Conservation (phyloP, 306 rosid genomes). For the Aeschynomene evenia region DNA sequence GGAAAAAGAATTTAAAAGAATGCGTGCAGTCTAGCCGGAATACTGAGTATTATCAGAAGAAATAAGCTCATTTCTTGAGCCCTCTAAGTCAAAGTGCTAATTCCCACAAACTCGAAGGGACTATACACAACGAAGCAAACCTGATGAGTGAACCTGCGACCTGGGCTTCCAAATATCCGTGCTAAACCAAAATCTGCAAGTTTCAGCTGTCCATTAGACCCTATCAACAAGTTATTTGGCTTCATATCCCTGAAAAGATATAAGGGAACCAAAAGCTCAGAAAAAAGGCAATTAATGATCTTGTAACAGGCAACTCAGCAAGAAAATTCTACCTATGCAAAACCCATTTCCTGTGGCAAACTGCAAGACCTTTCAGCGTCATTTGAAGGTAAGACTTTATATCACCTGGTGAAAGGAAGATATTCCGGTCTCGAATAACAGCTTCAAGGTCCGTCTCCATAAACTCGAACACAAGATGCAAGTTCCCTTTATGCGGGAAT, state of each 20-base stretch:
- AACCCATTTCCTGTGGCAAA: conserved; percentile 96
- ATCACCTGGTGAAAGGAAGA: conserved; percentile 89
- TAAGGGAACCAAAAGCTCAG: conserved; percentile 29
- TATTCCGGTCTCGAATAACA: conserved; percentile 86
- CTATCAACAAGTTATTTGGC: conserved; percentile 95
- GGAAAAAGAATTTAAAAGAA: neutral
- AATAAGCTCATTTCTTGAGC: conserved; percentile 4
- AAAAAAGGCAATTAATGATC: conserved; percentile 9
- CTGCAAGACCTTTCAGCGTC: conserved; percentile 89
- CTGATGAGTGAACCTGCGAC: conserved; percentile 94
- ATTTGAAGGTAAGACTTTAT: conserved; percentile 85
- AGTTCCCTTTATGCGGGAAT: conserved; percentile 86
- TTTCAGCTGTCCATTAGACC: conserved; percentile 88
- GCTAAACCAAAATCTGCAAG: conserved; percentile 99
- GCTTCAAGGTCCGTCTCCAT: conserved; percentile 99
- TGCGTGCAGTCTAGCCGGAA: neutral
- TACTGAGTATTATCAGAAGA: conserved; percentile 18
- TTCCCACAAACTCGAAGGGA: conserved; percentile 1
- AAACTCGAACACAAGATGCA: conserved; percentile 96
- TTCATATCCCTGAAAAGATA: conserved; percentile 87
- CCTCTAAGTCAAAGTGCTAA: conserved; percentile 4
- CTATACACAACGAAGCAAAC: conserved; percentile 45
- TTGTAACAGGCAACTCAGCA: neutral
- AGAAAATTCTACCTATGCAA: conserved; percentile 69
- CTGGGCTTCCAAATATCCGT: conserved; percentile 95